These are phyloP conservation scores for Sphagnum magellanicum DNA, from an alignment of 228 moss, liverwort and hornwort species.

Conservation along the genomic window DNA sequence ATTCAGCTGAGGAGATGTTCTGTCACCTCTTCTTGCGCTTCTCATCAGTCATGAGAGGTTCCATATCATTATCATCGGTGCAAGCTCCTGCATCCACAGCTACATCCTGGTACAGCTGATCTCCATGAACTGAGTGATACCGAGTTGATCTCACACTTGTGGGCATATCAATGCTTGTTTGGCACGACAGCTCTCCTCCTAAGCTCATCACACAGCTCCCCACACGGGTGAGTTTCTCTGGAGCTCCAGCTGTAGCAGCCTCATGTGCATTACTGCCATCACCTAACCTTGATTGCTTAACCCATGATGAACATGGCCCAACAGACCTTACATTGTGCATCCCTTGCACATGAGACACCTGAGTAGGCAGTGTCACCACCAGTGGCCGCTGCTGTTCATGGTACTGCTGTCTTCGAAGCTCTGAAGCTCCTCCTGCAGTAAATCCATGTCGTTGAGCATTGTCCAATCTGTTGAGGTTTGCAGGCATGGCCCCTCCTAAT, in stretches of 20 bases:
- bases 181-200: conserved; percentile 22
- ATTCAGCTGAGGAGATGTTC: no score
- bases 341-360: no score
- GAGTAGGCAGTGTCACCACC: no score
- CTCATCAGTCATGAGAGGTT: conserved; percentile 19
- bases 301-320: conserved; percentile 21
- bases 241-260: no score
- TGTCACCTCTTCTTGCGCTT: conserved; percentile 38
- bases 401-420: no score
- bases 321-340: neutral
- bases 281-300: conserved; percentile 22
- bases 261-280: no score
- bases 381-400: no score
- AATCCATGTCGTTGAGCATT: no score
- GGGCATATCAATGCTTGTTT: conserved; percentile 26
- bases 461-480: no score
- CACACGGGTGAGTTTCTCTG: no score
- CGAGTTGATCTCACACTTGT: conserved; percentile 22
- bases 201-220: conserved; percentile 35
- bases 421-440: no score
- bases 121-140: conserved; percentile 9
- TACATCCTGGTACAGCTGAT: conserved; percentile 13
- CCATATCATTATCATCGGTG: conserved; percentile 41
- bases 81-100: conserved; percentile 26
- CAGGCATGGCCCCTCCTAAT: no score